A percentile compares a stretch with the other conserved stretches of the same genome.
phyloP scores from a whole-genome alignment of 805 yeast species.

The Wickerhamiella bombiphila region DNA sequence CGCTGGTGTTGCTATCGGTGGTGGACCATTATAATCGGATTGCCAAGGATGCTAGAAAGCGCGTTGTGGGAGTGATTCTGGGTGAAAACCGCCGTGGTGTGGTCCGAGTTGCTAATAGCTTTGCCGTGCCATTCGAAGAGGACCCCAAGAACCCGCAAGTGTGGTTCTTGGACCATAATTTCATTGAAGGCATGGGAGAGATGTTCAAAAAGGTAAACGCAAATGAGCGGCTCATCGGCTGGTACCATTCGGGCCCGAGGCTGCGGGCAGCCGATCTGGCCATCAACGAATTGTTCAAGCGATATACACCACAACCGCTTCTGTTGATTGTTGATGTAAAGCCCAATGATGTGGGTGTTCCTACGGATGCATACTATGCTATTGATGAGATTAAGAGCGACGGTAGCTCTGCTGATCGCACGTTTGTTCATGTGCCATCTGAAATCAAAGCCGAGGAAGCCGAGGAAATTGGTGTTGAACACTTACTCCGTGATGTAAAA shows the following conservation, averaged over 20 bases:
- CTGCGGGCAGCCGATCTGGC: conserved; percentile 74
- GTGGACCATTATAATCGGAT: conserved; percentile 91
- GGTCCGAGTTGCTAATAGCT: conserved; percentile 75
- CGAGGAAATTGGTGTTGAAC: conserved; percentile 98
- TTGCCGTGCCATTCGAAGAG: conserved; percentile 96
- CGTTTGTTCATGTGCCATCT: conserved; percentile 87
- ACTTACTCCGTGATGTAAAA: conserved; percentile 79
- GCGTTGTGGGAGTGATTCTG: conserved; percentile 87
- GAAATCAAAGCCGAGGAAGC: conserved; percentile 95
- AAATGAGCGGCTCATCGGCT: conserved; percentile 89
- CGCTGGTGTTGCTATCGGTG: conserved; percentile 81
- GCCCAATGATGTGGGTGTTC: conserved; percentile 68
- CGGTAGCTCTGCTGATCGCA: conserved; percentile 82
- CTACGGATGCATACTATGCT: conserved; percentile 89
- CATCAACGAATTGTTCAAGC: conserved; percentile 79
- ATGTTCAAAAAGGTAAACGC: conserved; percentile 98
- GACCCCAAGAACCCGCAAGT: conserved; percentile 82
- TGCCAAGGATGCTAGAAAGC: conserved; percentile 53
- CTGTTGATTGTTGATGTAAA: conserved; percentile 83
- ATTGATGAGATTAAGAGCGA: conserved; percentile 93
- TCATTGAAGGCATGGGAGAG: conserved; percentile 88
- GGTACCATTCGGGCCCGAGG: conserved; percentile 98
- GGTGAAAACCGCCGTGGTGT: conserved; percentile 48
- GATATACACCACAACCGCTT: conserved; percentile 67
- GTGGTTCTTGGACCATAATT: conserved; percentile 96